These are phyloP conservation scores for Microdochium nivale DNA, from an alignment of 2,329 filamentous ascomycete species.

Conservation along the genomic window DNA sequence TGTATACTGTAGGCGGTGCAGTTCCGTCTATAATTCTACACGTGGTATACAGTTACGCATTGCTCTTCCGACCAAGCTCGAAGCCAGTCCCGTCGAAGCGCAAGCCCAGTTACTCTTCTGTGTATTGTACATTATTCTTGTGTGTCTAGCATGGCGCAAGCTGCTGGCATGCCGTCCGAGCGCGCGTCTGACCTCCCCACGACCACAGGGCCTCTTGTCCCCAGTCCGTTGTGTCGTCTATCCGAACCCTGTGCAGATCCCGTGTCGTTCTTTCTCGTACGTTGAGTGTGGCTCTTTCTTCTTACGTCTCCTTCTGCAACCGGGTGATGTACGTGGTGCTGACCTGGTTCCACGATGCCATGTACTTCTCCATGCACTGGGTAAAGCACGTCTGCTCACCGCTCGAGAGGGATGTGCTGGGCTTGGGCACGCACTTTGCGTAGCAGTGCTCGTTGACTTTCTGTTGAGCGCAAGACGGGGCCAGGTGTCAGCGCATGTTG, in stretches of 20 bases:
- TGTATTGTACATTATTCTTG: too few relatives aligned
- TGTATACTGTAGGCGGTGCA: too few relatives aligned
- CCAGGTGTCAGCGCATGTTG: neutral
- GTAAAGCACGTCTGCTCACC: slow-evolving; percentile 64
- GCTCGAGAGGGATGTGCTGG: slow-evolving; percentile 56
- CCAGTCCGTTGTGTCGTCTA: too few relatives aligned
- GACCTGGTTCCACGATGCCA: slow-evolving; percentile 69
- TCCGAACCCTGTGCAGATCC: neutral
- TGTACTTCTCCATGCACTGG: slow-evolving; percentile 79
- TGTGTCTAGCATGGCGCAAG: too few relatives aligned
- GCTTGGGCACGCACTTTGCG: slow-evolving; percentile 65
- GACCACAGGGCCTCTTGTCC: too few relatives aligned
- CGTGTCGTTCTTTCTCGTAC: neutral
- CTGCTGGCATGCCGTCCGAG: too few relatives aligned
- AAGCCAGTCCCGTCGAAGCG: too few relatives aligned
- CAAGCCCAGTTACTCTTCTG: too few relatives aligned
- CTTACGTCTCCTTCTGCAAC: slow-evolving; percentile 46
- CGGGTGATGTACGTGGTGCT: slow-evolving; percentile 59
- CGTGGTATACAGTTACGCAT: too few relatives aligned
- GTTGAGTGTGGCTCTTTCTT: slow-evolving; percentile 10
- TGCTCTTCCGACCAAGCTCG: too few relatives aligned
- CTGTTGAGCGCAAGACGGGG: slow-evolving; percentile 26
- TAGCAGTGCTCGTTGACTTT: slow-evolving; percentile 80
- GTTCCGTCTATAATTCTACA: too few relatives aligned
- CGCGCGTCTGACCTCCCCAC: too few relatives aligned